Conservation (phyloP, 2,329 filamentous ascomycete genomes). For the Penicillium oxalicum region DNA sequence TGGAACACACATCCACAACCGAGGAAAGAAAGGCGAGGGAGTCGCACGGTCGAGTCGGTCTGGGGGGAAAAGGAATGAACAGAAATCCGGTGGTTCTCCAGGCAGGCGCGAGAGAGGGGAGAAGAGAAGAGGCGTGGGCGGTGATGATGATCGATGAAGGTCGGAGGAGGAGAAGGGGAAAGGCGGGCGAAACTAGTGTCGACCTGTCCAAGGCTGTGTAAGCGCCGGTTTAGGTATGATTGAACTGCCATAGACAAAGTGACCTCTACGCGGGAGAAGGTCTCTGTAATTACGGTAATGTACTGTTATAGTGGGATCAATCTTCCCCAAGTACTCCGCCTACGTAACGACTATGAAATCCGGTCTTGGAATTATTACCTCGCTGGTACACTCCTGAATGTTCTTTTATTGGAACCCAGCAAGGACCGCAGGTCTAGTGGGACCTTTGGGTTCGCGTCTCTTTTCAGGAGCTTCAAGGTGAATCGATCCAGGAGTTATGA, state of each 20-base stretch:
- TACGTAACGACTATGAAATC: constrained; percentile 3
- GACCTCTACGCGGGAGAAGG: background rate
- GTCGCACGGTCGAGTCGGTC: background rate
- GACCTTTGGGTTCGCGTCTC: too few relatives aligned
- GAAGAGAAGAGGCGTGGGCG: constrained; percentile 9
- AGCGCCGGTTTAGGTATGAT: background rate
- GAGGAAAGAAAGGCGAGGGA: constrained; percentile 4
- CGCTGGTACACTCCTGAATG: constrained; percentile 2
- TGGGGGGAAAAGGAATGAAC: background rate
- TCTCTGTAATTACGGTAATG: background rate
- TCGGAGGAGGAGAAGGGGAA: constrained; percentile 14
- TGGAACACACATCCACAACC: constrained; percentile 32
- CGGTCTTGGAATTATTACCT: constrained; percentile 8
- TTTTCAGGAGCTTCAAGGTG: constrained; percentile 6
- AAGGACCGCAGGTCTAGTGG: too few relatives aligned
- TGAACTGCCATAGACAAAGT: background rate
- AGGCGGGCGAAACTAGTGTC: constrained; percentile 2
- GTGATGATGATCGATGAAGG: constrained; percentile 13
- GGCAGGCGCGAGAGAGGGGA: constrained; percentile 9
- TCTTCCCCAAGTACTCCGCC: constrained; percentile 1
- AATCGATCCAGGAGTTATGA: constrained; percentile 2
- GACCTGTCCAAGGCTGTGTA: background rate
- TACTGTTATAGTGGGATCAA: background rate
- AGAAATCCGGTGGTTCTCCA: background rate
- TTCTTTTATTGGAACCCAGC: background rate